A percentile compares a stretch with the other conserved stretches of the same genome.
Evolutionary conservation across 257 asterid species (phyloP).

Genomic region (Solanum virginianum): DNA sequence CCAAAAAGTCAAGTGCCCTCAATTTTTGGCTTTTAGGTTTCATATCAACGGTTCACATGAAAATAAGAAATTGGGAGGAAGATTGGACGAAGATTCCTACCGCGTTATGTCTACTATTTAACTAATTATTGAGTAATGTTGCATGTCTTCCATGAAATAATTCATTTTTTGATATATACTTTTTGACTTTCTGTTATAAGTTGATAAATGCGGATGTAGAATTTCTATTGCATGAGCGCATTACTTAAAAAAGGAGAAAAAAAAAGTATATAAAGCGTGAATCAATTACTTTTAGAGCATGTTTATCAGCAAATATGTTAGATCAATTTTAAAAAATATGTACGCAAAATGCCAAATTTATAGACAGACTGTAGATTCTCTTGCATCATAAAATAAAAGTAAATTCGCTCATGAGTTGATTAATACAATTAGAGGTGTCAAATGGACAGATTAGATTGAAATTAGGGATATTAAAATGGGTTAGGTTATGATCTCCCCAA

Average conservation of each 20-base stretch:
- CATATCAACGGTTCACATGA: slow-evolving; percentile 3
- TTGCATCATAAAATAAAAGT: neutral
- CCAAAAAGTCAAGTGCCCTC: neutral
- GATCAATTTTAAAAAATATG: no score
- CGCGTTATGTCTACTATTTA: neutral
- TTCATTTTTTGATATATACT: neutral
- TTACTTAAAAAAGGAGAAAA: neutral
- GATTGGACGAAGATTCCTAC: neutral
- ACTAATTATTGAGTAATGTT: neutral
- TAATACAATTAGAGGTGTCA: neutral
- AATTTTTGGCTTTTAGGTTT: neutral
- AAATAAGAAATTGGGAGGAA: neutral
- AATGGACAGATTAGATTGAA: rapidly evolving
- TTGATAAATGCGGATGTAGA: neutral
- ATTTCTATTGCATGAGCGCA: neutral
- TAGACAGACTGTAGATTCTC: neutral
- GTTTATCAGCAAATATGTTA: no score
- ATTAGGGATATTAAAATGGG: no score
- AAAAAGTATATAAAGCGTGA: neutral
- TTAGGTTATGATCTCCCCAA: no score
- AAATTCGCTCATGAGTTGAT: neutral
- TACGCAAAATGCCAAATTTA: no score
- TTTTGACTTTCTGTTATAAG: slow-evolving; percentile 14
- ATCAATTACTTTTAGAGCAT: neutral
- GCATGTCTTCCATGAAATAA: neutral